Percentiles rank a stretch among this genome's conserved stretches.
These are phyloP conservation scores for Phenoliferia sp. DNA, from an alignment of 1,284 basidiomycete species.

Conservation along the genomic window DNA sequence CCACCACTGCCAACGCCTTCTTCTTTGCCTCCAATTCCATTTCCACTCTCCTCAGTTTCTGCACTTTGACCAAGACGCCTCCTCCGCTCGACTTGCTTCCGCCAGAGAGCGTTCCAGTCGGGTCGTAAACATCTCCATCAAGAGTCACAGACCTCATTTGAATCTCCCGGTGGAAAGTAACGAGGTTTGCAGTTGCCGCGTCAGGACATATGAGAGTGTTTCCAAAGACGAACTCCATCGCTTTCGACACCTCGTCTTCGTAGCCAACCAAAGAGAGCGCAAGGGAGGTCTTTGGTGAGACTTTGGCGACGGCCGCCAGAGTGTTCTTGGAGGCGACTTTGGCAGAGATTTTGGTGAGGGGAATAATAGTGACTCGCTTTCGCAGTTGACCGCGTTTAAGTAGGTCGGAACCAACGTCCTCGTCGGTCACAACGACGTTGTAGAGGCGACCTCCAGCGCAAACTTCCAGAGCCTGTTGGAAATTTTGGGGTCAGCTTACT, in stretches of 20 bases:
- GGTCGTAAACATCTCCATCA: conserved; percentile 94
- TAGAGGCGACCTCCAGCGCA: conserved; percentile 88
- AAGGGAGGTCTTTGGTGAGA: conserved; percentile 69
- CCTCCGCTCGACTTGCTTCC: conserved; percentile 75
- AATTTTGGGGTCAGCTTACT: not conserved
- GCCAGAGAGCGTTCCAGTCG: conserved; percentile 87
- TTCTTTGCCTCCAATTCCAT: conserved; percentile 53
- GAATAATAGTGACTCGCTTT: conserved; percentile 90
- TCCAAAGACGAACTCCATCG: conserved; percentile 92
- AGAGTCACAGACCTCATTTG: conserved; percentile 82
- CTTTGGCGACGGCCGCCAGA: conserved; percentile 64
- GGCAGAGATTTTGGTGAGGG: conserved; percentile 83
- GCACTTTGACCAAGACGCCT: conserved; percentile 77
- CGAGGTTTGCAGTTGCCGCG: conserved; percentile 76
- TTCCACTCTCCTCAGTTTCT: conserved; percentile 66
- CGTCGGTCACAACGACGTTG: conserved; percentile 79
- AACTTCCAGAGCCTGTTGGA: conserved; percentile 77
- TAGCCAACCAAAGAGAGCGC: conserved; percentile 86
- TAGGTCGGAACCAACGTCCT: conserved; percentile 78
- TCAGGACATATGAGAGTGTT: conserved; percentile 89
- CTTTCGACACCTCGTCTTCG: conserved; percentile 74
- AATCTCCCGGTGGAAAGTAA: conserved; percentile 77
- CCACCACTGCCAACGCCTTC: conserved; percentile 53
- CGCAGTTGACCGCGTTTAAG: conserved; percentile 76
- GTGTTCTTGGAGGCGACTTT: conserved; percentile 63